Conservation (phyloP, 805 yeast species). For the Kuraishia molischiana region DNA sequence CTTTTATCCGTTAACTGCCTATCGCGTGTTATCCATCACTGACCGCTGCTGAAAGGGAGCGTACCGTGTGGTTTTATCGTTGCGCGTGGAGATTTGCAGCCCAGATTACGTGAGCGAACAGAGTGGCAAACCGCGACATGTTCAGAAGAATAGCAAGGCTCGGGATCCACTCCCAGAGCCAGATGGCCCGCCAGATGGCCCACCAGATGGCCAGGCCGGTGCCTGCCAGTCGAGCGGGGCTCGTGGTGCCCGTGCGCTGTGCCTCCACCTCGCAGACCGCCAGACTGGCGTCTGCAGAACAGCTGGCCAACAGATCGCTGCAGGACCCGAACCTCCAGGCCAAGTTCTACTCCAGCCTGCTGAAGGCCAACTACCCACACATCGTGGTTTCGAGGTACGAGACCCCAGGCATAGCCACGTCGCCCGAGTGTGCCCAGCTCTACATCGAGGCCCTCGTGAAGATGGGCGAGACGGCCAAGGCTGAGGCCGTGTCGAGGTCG, state of each 20-base stretch:
- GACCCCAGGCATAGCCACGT: constrained; percentile 83
- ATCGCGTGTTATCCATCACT: too few species aligned
- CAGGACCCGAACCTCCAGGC: constrained; percentile 69
- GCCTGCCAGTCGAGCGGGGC: neutral
- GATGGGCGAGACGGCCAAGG: constrained; percentile 70
- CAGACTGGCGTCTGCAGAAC: constrained; percentile 58
- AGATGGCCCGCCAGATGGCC: too few species aligned
- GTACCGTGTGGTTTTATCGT: too few species aligned
- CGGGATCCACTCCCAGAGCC: too few species aligned
- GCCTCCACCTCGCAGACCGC: constrained; percentile 9
- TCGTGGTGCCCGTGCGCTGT: neutral
- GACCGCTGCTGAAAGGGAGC: too few species aligned
- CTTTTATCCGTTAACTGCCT: too few species aligned
- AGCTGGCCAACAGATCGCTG: constrained; percentile 73
- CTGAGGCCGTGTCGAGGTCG: constrained; percentile 51
- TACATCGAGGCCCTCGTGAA: constrained; percentile 76
- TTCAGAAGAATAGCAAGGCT: too few species aligned
- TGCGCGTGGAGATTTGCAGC: too few species aligned
- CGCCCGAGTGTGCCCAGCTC: constrained; percentile 66
- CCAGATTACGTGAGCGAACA: too few species aligned
- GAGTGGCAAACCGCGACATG: too few species aligned
- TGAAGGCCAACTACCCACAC: constrained; percentile 86
- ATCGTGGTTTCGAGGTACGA: constrained; percentile 92
- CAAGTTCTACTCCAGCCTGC: constrained; percentile 64
- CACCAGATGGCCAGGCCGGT: too few species aligned